Evolutionary conservation across 176 grass and related monocot species (phyloP).

Genomic region (Hsuehochloa calcarea): DNA sequence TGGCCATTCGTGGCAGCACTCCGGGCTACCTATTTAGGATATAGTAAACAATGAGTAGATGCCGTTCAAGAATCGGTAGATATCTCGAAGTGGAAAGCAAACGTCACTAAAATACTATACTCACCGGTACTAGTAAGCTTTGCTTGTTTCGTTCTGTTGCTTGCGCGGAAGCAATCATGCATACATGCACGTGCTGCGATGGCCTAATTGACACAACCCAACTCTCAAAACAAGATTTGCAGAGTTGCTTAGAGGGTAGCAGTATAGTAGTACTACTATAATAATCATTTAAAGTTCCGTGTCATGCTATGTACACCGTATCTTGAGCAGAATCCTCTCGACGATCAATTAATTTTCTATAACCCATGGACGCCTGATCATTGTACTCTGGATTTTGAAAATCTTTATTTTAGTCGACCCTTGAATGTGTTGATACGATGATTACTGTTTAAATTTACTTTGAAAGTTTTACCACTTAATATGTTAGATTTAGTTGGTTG

Average conservation of each 20-base stretch:
- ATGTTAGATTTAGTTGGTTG: no score
- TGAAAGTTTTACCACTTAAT: no score
- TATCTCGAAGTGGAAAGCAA: slow-evolving; percentile 27
- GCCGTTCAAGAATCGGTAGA: background rate
- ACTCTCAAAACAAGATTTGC: background rate
- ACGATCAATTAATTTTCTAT: background rate
- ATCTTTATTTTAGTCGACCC: no score
- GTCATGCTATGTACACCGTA: background rate
- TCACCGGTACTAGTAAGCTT: background rate
- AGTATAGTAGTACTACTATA: background rate
- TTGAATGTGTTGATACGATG: no score
- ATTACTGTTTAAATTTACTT: no score
- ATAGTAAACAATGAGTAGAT: background rate
- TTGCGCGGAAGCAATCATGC: background rate
- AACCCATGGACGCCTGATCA: background rate
- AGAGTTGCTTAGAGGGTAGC: background rate
- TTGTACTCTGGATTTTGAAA: no score
- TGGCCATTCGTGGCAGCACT: background rate
- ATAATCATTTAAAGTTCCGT: background rate
- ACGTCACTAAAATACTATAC: background rate
- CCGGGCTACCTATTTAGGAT: background rate
- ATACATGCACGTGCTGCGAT: background rate
- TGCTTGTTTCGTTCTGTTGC: background rate
- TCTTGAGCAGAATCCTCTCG: background rate
- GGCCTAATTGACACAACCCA: background rate